A percentile compares a stretch with the other conserved stretches of the same genome.
Conservation (phyloP, 768 basidiomycete species). For the Crucibulum laeve region DNA sequence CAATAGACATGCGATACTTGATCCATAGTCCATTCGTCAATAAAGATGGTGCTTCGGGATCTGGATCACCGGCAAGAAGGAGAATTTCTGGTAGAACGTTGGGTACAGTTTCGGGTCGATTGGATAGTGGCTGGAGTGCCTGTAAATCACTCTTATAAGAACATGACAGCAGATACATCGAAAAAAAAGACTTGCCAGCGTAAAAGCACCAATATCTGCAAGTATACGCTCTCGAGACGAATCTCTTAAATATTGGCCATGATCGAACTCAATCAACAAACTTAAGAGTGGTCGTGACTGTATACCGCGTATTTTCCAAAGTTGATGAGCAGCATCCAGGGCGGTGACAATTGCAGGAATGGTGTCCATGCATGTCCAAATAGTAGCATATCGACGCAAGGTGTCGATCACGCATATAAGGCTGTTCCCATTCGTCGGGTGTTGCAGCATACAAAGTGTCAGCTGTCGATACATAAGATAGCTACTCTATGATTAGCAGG, state of each 20-base stretch:
- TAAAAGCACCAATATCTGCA: slow-evolving; percentile 57
- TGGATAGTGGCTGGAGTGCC: slow-evolving; percentile 43
- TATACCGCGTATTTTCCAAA: slow-evolving; percentile 60
- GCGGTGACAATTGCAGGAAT: slow-evolving; percentile 50
- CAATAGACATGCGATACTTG: slow-evolving; percentile 65
- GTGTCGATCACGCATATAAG: slow-evolving; percentile 65
- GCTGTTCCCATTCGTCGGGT: slow-evolving; percentile 45
- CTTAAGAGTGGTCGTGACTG: slow-evolving; percentile 63
- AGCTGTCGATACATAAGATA: slow-evolving; percentile 27
- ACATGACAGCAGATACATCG: neutral
- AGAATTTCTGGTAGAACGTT: slow-evolving; percentile 60
- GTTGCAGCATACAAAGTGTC: slow-evolving; percentile 48
- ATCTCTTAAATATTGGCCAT: slow-evolving; percentile 48
- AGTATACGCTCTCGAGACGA: slow-evolving; percentile 55
- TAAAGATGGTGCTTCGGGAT: slow-evolving; percentile 57
- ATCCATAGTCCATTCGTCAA: slow-evolving; percentile 81
- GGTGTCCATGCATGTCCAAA: slow-evolving; percentile 77
- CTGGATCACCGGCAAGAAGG: slow-evolving; percentile 54
- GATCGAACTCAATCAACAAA: slow-evolving; percentile 63
- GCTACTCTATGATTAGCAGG: neutral
- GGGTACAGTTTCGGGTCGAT: slow-evolving; percentile 37
- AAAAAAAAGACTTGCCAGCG: slow-evolving; percentile 41
- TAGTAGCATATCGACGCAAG: slow-evolving; percentile 63
- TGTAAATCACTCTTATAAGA: slow-evolving; percentile 13
- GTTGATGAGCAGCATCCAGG: slow-evolving; percentile 57